Percentiles rank a stretch among this genome's conserved stretches.
phyloP scores from a whole-genome alignment of 2,329 filamentous ascomycete species.

The Clarireedia sp. region DNA sequence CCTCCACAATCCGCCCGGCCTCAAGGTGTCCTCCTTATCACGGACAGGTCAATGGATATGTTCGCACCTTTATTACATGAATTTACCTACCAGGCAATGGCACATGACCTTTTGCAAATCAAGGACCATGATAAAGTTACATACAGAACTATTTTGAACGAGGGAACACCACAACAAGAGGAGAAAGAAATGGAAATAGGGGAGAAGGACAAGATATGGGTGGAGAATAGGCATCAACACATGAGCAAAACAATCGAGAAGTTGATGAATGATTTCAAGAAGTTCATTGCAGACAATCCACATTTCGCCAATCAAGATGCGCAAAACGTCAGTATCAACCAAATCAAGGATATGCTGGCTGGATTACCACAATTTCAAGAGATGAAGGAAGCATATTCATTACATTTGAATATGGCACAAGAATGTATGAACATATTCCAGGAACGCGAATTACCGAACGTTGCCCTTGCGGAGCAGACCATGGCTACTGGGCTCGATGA shows the following conservation, averaged over 20 bases:
- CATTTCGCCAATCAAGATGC: constrained; percentile 74
- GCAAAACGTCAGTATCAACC: constrained; percentile 69
- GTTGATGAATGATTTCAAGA: constrained; percentile 84
- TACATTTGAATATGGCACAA: constrained; percentile 94
- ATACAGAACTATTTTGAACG: constrained; percentile 72
- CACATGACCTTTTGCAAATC: constrained; percentile 83
- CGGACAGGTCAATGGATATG: constrained; percentile 88
- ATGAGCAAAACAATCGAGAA: constrained; percentile 98
- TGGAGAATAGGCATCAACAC: constrained; percentile 86
- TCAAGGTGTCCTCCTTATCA: constrained; percentile 74
- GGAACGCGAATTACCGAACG: constrained; percentile 72
- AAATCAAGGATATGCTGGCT: constrained; percentile 95
- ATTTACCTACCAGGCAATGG: constrained; percentile 98
- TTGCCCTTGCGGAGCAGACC: constrained; percentile 83
- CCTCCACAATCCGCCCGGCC: constrained; percentile 73
- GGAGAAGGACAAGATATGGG: constrained; percentile 91
- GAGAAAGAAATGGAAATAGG: constrained; percentile 86
- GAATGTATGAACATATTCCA: constrained; percentile 95
- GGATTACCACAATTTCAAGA: constrained; percentile 90
- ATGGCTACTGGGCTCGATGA: constrained; percentile 90
- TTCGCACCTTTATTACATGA: constrained; percentile 85
- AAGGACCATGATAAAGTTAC: constrained; percentile 82
- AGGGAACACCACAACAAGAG: constrained; percentile 61
- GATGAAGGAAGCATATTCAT: constrained; percentile 88
- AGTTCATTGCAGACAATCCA: constrained; percentile 83